These are phyloP conservation scores for Vaccinium corymbosum DNA, from an alignment of 148 eudicot species.

Conservation along the genomic window DNA sequence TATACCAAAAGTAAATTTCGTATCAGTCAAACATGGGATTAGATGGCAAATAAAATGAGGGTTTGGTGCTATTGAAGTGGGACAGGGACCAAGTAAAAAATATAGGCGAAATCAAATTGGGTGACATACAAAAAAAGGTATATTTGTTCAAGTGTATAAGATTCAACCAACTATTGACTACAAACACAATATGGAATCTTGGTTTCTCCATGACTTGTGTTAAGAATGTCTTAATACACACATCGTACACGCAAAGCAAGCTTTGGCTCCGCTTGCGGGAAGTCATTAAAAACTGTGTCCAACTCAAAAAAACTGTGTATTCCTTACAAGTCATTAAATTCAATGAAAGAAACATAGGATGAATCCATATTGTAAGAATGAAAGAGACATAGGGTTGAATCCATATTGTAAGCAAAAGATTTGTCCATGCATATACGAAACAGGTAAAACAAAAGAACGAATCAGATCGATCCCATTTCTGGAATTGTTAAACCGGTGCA, in stretches of 20 bases:
- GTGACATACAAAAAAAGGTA: no score
- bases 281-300: no score
- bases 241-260: slow-evolving; percentile 6
- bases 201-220: neutral
- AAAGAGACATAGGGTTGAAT: no score
- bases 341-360: neutral
- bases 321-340: neutral
- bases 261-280: neutral
- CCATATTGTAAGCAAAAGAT: neutral
- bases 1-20: no score
- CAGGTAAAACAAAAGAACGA: neutral
- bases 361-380: neutral
- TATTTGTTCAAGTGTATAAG: neutral
- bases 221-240: neutral
- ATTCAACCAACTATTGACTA: neutral
- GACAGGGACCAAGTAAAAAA: no score
- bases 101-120: no score
- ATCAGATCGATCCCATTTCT: neutral
- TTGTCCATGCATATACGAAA: neutral
- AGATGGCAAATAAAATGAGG: no score
- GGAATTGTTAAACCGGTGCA: neutral
- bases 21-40: no score
- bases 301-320: neutral
- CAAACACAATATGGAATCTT: neutral
- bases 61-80: no score